Conservation (phyloP, 345 rosid genomes). For the Salix exigua region DNA sequence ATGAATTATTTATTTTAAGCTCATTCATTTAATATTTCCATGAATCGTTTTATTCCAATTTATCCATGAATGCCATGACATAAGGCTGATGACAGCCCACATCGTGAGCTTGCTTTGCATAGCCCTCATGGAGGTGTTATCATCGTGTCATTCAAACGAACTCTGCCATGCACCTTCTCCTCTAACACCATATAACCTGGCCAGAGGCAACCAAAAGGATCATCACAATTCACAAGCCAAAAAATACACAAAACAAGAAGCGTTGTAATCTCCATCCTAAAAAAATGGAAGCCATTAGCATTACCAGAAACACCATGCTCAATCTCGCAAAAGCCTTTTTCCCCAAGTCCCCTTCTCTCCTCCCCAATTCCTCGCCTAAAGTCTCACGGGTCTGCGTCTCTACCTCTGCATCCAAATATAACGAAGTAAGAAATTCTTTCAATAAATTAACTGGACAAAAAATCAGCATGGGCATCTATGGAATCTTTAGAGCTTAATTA, state of each 20-base stretch:
- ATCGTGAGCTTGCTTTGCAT: too few species aligned
- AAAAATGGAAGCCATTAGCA: constrained; percentile 30
- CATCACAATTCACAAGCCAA: background rate
- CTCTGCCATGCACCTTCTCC: constrained; percentile 24
- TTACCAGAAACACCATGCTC: constrained; percentile 20
- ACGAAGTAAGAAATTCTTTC: background rate
- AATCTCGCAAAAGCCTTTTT: constrained; percentile 21
- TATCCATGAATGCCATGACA: too few species aligned
- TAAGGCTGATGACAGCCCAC: too few species aligned
- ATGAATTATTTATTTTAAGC: too few species aligned
- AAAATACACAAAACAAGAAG: background rate
- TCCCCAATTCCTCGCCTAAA: constrained; percentile 8
- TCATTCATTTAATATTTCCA: too few species aligned
- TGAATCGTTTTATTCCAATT: too few species aligned
- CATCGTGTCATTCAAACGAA: constrained; percentile 5
- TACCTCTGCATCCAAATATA: constrained; percentile 29
- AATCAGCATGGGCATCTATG: background rate
- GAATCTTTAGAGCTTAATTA: background rate
- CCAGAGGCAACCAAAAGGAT: background rate
- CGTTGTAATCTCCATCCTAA: too few species aligned
- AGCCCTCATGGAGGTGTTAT: too few species aligned
- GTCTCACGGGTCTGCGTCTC: constrained; percentile 35
- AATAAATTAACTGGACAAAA: background rate
- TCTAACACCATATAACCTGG: background rate
- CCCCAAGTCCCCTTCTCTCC: background rate